Conservation (phyloP, 202 grass and related monocot genomes). For the Elaeis oleifera region DNA sequence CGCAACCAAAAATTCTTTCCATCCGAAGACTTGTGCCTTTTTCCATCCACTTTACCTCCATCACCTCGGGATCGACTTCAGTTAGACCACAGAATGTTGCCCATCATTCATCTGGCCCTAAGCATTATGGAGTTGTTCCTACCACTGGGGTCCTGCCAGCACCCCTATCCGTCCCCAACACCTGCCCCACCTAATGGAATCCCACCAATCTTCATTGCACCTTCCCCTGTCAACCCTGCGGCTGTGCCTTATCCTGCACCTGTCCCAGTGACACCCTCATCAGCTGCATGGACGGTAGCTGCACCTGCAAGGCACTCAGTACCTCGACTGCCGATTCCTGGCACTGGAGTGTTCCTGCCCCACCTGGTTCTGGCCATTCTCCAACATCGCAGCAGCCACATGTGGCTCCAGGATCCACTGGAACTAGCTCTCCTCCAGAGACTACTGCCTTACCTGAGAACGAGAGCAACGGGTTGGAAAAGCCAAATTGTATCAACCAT, state of each 20-base stretch:
- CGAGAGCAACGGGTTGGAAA: constrained; percentile 21
- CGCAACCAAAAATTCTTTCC: constrained; percentile 39
- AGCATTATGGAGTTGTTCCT: constrained; percentile 46
- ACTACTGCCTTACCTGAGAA: constrained; percentile 15
- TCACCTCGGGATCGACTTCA: constrained; percentile 42
- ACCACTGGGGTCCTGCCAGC: constrained; percentile 32
- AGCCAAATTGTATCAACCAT: constrained; percentile 1
- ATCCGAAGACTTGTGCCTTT: constrained; percentile 24
- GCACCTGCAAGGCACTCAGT: constrained; percentile 39
- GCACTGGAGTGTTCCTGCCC: constrained; percentile 96
- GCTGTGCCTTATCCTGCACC: constrained; percentile 40
- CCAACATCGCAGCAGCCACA: constrained; percentile 34
- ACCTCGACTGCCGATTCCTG: constrained; percentile 43
- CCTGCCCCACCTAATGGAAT: constrained; percentile 46
- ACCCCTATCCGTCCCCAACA: constrained; percentile 40
- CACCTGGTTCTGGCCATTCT: constrained; percentile 45
- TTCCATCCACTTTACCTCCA: constrained; percentile 38
- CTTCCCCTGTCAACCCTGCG: constrained; percentile 32
- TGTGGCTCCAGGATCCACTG: constrained; percentile 22
- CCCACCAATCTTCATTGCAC: constrained; percentile 48
- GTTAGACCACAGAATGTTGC: constrained; percentile 37
- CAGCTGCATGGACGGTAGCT: constrained; percentile 40
- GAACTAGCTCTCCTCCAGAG: constrained; percentile 22
- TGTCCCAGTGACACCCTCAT: constrained; percentile 31
- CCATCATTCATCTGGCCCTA: constrained; percentile 39